phyloP scores from a whole-genome alignment of 352 stramenopile species.

The Saprolegnia diclina region DNA sequence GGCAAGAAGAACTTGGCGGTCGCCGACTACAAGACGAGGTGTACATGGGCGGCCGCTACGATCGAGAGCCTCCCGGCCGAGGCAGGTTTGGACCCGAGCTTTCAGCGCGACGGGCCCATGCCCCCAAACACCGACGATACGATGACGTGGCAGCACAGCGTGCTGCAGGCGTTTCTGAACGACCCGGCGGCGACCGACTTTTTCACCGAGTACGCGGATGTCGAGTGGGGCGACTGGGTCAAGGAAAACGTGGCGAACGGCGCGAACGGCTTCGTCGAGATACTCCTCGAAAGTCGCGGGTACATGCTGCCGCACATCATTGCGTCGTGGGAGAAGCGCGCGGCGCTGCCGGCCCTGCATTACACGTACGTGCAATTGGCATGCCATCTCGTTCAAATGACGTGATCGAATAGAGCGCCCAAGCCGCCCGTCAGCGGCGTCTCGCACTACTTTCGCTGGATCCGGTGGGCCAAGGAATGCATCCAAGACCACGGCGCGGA shows the following conservation, averaged over 20 bases:
- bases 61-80: slow-evolving; percentile 29
- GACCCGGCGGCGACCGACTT: slow-evolving; percentile 44
- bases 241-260: slow-evolving; percentile 40
- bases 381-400: not conserved
- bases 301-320: slow-evolving; percentile 62
- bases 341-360: slow-evolving; percentile 34
- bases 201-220: slow-evolving; percentile 50
- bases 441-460: slow-evolving; percentile 63
- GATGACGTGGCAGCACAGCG: slow-evolving; percentile 42
- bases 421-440: slow-evolving; percentile 44
- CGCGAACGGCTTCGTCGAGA: slow-evolving; percentile 43
- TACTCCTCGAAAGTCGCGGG: slow-evolving; percentile 43
- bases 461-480: slow-evolving; percentile 62
- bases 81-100: slow-evolving; percentile 32
- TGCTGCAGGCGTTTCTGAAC: slow-evolving; percentile 50
- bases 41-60: slow-evolving; percentile 40
- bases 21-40: slow-evolving; percentile 43
- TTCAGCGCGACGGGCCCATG: slow-evolving; percentile 35
- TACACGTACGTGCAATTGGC: slow-evolving; percentile 30
- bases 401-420: slow-evolving; percentile 31
- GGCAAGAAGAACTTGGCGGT: slow-evolving; percentile 37
- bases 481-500: slow-evolving; percentile 46
- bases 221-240: slow-evolving; percentile 64
- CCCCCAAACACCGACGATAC: slow-evolving; percentile 45
- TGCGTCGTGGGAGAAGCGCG: slow-evolving; percentile 53